Evolutionary conservation across 1,284 basidiomycete species (phyloP), one percentile per base, ranked within the genome.

Genomic region (Hemileccinum hortonii): DNA sequence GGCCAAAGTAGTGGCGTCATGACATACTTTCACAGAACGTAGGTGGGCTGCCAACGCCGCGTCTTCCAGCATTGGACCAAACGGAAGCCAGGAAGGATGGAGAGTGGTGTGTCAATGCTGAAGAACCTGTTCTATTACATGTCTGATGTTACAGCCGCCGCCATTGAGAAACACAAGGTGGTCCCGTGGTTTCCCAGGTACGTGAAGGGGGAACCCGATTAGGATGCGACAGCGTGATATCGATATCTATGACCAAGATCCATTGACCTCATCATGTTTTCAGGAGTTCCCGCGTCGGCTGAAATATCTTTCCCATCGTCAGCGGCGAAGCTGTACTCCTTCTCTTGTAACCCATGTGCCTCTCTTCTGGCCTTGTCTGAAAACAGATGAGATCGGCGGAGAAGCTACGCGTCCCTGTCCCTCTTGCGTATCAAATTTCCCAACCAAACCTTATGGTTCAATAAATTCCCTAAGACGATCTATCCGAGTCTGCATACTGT

Each of bases 401-500:
- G 32, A 43, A 46, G 32, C 15, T 33, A 15, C 33, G 37, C 4
- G 29, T 48, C 14, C 45, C 32, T 47, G 40, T 50, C 44, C 50
- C 35, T 22, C 24, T 44, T 29, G 6, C 16, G 45, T 35, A 43
- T 38, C 29, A 12, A 21, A 29, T 22, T 22, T 33, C 40, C 32
- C 21, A 38, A 21, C 10, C 29, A 29, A 29, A 29, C 16, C 15
- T 56, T 50, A 67, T 22, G 44, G 55, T 1, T 53, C 43, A 19
- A 62, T 21, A 21, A 52, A 30, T 32, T 50, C 54, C 35, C 46
- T 62, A 38, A 70, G 59, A 38, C 38, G 49, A 52, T 68, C 56
- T 54, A 69, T 50, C 60, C 50, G 52, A 12, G 35, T 37, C 44
- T 69, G 62, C 48, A 67, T 59, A 39, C 37, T 45, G 36, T 49